These are phyloP conservation scores for Arthroderma uncinatum DNA, from an alignment of 2,329 filamentous ascomycete genomes.

Conservation along the genomic window DNA sequence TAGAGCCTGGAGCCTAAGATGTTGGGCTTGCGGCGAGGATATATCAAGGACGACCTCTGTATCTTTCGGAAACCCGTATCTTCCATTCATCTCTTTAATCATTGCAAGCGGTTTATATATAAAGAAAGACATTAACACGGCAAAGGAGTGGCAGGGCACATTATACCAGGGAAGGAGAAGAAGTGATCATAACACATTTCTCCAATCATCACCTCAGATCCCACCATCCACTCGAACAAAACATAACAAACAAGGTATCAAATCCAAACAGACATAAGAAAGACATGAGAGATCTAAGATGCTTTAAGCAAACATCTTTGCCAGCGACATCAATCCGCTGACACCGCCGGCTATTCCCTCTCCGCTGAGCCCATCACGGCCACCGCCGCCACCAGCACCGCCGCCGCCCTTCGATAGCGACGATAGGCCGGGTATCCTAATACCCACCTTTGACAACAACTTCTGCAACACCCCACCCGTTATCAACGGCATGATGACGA, in stretches of 20 bases:
- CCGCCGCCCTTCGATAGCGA: slow-evolving; percentile 27
- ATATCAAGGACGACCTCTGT: too few relatives aligned
- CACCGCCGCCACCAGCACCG: slow-evolving; percentile 16
- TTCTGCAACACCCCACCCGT: slow-evolving; percentile 72
- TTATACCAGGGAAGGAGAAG: not conserved
- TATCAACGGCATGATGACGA: slow-evolving; percentile 77
- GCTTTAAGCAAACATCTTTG: slow-evolving; percentile 42
- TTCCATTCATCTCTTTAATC: too few relatives aligned
- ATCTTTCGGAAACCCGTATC: too few relatives aligned
- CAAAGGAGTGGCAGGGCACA: not conserved
- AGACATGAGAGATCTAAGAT: not conserved
- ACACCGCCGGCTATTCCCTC: slow-evolving; percentile 21
- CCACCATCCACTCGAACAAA: too few relatives aligned
- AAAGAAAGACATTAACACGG: too few relatives aligned
- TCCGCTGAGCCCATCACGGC: slow-evolving; percentile 19
- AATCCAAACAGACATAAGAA: not conserved
- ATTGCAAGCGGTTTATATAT: too few relatives aligned
- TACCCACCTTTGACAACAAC: slow-evolving; percentile 65
- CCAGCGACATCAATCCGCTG: slow-evolving; percentile 40
- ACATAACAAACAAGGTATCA: not conserved
- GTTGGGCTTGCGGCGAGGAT: too few relatives aligned
- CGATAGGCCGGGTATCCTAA: slow-evolving; percentile 53
- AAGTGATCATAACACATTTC: too few relatives aligned
- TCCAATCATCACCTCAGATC: not conserved
- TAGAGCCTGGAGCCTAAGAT: too few relatives aligned